phyloP scores from a whole-genome alignment of 1,284 basidiomycete genomes.

The Irpex sp. region DNA sequence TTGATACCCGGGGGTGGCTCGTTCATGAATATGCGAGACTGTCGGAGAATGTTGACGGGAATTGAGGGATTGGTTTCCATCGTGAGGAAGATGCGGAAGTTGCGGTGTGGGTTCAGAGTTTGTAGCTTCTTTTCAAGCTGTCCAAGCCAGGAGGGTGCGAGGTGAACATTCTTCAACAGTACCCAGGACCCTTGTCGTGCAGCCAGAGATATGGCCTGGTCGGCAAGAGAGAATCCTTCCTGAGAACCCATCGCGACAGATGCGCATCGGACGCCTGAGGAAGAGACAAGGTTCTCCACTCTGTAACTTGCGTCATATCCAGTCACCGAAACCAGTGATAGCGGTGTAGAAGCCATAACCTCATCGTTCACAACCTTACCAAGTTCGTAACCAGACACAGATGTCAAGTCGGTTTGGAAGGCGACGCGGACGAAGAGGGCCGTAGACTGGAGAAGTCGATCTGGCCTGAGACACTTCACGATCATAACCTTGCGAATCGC shows the following conservation, averaged over 20 bases:
- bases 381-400: slow-evolving; percentile 72
- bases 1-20: slow-evolving; percentile 95
- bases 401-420: slow-evolving; percentile 79
- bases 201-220: slow-evolving; percentile 89
- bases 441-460: slow-evolving; percentile 82
- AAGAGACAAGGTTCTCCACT: slow-evolving; percentile 85
- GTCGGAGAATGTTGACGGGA: slow-evolving; percentile 92
- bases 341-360: slow-evolving; percentile 75
- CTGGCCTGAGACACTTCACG: slow-evolving; percentile 88
- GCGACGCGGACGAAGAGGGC: slow-evolving; percentile 70
- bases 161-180: slow-evolving; percentile 92
- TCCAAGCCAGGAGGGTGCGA: slow-evolving; percentile 91
- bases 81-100: slow-evolving; percentile 94
- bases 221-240: slow-evolving; percentile 92
- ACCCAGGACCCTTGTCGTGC: slow-evolving; percentile 93
- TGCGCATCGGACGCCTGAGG: slow-evolving; percentile 69
- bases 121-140: slow-evolving; percentile 97
- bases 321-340: slow-evolving; percentile 89
- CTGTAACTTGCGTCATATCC: slow-evolving; percentile 98
- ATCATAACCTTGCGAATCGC: slow-evolving; percentile 76
- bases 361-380: slow-evolving; percentile 75
- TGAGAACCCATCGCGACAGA: slow-evolving; percentile 98
- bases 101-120: slow-evolving; percentile 81
- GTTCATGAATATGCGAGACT: slow-evolving; percentile 95
- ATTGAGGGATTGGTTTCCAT: slow-evolving; percentile 94